Base-by-base conservation (phyloP, 345 rosid genomes). In the Punica granatum region DNA sequence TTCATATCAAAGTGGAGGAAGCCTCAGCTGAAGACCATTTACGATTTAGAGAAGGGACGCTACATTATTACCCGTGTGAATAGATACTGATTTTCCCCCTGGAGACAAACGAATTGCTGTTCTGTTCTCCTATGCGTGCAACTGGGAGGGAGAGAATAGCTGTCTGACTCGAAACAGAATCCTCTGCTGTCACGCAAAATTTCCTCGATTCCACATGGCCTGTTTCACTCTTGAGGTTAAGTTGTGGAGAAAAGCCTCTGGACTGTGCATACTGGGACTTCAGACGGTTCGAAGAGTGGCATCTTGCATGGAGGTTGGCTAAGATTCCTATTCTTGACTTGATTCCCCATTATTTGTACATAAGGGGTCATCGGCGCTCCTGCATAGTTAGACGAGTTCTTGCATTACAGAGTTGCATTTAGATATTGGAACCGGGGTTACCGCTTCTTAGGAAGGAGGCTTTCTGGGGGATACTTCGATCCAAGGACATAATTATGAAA, bases 31-130 rank as follows among this genome's bases (percentile, higher is more conserved):
- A 91, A 94, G 83, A 87, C 90, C 0, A 73, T 89, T 42, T 91
- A 86, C 60, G 96, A 91, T 79, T 84, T 91, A 60, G 96, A 94
- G 82, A 94, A 91, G 80, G 99, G 96, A 65, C 76, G 97, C 67
- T 93, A 90, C 75, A 85, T 81, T 75, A 74, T 89, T 31, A 90
- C 90, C 41, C 86, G 91, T 51, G 75, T 86, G 62, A 81, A 71
- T 76, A 84, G 86, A 79, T 78, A 83, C 69, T 71, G 66, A 74
- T 73, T 49, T 56, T 65, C n/a, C 67, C 42, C 67, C 35, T 33
- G 32, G 41, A 15, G 37, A 16, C 15, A 30, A 34, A 39, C 23
- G 15, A 41, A 9, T 46, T 4, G 18, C 26, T 60, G 8, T 60
- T 21, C 30, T 36, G 26, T 23, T 26, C 61, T 26, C 26, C 19